Conservation (phyloP, 208 protist species). For the Wallacemonas collosoma region DNA sequence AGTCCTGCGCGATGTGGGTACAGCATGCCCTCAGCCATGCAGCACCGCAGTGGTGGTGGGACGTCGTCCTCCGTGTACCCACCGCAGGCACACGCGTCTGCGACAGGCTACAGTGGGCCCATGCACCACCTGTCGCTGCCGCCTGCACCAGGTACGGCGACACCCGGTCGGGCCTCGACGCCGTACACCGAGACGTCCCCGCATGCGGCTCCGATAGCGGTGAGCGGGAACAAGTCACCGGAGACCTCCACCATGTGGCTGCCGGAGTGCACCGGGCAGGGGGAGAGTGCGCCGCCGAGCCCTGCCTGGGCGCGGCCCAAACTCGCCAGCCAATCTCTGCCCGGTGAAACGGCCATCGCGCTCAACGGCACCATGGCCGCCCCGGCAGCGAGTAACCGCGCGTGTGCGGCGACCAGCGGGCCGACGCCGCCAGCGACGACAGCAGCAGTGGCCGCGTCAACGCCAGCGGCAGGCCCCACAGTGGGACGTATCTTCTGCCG, state of each 20-base stretch:
- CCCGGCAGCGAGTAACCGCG: background rate
- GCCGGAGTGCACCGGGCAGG: background rate
- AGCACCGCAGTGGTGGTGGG: background rate
- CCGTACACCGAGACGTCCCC: background rate
- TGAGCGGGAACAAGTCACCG: background rate
- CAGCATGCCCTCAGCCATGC: background rate
- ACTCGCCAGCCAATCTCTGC: background rate
- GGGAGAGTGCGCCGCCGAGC: background rate
- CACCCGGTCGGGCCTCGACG: background rate
- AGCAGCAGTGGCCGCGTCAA: background rate
- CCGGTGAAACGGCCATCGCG: background rate
- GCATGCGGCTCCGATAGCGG: background rate
- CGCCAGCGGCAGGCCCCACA: background rate
- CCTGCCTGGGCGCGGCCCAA: background rate
- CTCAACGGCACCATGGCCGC: background rate
- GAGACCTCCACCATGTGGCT: background rate
- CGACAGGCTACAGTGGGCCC: background rate
- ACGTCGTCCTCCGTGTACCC: background rate
- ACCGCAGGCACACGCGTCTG: background rate
- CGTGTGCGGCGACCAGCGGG: too few relatives aligned
- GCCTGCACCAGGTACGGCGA: constrained; percentile 3
- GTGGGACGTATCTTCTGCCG: background rate
- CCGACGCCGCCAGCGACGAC: too few relatives aligned
- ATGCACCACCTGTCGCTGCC: constrained; percentile 11
- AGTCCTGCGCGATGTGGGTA: background rate